A percentile compares a stretch with the other conserved stretches of the same genome.
These are phyloP conservation scores for Rhododendron ferrugineum DNA, from an alignment of 148 eudicot genomes.

Conservation along the genomic window DNA sequence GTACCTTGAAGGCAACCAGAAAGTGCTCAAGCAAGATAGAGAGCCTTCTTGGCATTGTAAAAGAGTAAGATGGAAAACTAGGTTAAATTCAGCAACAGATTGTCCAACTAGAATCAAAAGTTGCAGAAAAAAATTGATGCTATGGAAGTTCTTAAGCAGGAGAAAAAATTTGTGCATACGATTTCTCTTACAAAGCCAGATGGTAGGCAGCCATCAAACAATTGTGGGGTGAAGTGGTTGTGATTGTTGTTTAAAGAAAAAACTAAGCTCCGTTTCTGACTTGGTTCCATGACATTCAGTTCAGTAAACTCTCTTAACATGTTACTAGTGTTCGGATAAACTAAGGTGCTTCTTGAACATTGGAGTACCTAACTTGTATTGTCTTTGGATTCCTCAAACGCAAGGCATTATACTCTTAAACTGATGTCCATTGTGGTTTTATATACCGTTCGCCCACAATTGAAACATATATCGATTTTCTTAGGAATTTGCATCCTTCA, in stretches of 20 bases:
- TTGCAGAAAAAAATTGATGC: conserved; percentile 25
- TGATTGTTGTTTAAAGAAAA: background rate
- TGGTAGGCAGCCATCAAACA: no score
- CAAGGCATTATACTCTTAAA: background rate
- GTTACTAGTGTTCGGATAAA: background rate
- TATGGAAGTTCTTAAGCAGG: conserved; percentile 30
- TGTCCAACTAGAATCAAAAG: conserved; percentile 18
- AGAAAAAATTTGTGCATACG: background rate
- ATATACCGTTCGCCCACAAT: background rate
- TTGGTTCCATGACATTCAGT: background rate
- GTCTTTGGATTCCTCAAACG: background rate
- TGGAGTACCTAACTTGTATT: background rate
- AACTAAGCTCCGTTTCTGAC: background rate
- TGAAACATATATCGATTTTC: background rate
- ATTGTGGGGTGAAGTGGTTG: background rate
- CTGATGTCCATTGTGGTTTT: no score
- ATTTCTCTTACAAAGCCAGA: background rate
- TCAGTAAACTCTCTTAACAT: background rate
- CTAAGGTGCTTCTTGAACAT: background rate
- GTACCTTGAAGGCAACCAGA: conserved; percentile 36
- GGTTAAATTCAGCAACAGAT: conserved; percentile 30
- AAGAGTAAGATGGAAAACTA: background rate
- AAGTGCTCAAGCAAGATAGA: conserved; percentile 31
- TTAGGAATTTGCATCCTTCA: background rate
- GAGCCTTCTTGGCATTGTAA: conserved; percentile 26